These are phyloP conservation scores for Quercus parvula DNA, from an alignment of 306 rosid genomes.

Conservation along the genomic window DNA sequence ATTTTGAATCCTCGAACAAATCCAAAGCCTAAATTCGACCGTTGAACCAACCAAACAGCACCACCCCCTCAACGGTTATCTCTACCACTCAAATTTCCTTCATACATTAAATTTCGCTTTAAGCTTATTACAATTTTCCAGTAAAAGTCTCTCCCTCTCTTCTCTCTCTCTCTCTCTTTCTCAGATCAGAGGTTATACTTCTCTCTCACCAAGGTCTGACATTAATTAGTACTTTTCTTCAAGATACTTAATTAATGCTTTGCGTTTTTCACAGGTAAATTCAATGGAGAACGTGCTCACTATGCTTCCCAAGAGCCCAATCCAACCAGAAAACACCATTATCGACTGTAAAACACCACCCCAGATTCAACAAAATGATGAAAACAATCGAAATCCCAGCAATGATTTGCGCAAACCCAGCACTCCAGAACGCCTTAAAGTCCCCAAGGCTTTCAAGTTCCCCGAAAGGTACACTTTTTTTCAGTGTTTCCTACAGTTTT, in stretches of 20 bases:
- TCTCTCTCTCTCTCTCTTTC: neutral
- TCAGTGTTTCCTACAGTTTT: neutral
- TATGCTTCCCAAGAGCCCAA: slow-evolving; percentile 31
- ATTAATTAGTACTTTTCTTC: neutral
- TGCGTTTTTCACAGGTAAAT: neutral
- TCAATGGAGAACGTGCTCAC: slow-evolving; percentile 44
- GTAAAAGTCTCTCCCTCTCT: neutral
- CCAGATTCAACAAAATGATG: slow-evolving; percentile 22
- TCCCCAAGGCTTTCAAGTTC: slow-evolving; percentile 78
- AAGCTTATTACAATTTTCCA: neutral
- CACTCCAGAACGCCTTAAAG: slow-evolving; percentile 65
- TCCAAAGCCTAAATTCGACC: slow-evolving; percentile 29
- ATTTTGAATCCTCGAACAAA: neutral
- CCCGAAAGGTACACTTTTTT: slow-evolving; percentile 64
- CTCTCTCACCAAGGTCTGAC: neutral
- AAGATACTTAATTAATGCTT: neutral
- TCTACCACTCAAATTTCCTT: neutral
- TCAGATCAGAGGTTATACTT: neutral
- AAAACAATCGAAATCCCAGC: slow-evolving; percentile 23
- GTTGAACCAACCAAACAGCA: slow-evolving; percentile 17
- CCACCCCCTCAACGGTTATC: slow-evolving; percentile 31
- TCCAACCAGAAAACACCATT: slow-evolving; percentile 14
- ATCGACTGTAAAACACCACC: slow-evolving; percentile 45
- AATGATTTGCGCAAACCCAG: slow-evolving; percentile 50
- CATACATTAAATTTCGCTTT: neutral